These are phyloP conservation scores for Inonotus hispidus DNA, from an alignment of 1,284 basidiomycete genomes.

Conservation along the genomic window DNA sequence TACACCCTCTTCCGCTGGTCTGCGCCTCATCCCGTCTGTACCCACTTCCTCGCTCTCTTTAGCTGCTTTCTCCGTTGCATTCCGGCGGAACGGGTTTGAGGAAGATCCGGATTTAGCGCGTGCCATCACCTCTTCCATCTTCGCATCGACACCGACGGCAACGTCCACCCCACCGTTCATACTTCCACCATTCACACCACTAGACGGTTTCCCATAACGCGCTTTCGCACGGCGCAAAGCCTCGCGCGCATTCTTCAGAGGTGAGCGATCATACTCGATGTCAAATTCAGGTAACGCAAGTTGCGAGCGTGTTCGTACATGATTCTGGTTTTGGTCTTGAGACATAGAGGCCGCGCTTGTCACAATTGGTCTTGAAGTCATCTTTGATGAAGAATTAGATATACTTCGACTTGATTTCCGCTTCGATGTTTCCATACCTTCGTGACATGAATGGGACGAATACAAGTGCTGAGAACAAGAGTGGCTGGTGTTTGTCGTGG, in stretches of 20 bases:
- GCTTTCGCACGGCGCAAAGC: slow-evolving; percentile 13
- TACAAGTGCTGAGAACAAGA: not conserved
- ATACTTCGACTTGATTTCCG: too few relatives aligned
- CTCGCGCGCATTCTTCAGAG: slow-evolving; percentile 18
- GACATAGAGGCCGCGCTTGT: not conserved
- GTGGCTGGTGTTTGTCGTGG: not conserved
- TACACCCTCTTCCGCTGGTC: not conserved
- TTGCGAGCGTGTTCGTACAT: slow-evolving; percentile 16
- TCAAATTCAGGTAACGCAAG: slow-evolving; percentile 13
- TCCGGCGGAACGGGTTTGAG: too few relatives aligned
- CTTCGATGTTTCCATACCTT: not conserved
- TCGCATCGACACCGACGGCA: not conserved
- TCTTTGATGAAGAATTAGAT: not conserved
- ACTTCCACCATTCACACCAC: not conserved
- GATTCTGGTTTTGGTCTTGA: not conserved
- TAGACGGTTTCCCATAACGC: not conserved
- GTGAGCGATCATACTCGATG: slow-evolving; percentile 13
- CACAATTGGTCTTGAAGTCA: not conserved
- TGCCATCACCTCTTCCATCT: not conserved
- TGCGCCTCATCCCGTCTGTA: not conserved
- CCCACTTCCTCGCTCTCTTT: not conserved
- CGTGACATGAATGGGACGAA: not conserved
- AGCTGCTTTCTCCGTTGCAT: not conserved
- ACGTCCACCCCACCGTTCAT: not conserved
- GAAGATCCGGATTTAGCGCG: not conserved